Conservation (phyloP, 2,329 filamentous ascomycete species). For the Scopulariopsis brevicaulis region DNA sequence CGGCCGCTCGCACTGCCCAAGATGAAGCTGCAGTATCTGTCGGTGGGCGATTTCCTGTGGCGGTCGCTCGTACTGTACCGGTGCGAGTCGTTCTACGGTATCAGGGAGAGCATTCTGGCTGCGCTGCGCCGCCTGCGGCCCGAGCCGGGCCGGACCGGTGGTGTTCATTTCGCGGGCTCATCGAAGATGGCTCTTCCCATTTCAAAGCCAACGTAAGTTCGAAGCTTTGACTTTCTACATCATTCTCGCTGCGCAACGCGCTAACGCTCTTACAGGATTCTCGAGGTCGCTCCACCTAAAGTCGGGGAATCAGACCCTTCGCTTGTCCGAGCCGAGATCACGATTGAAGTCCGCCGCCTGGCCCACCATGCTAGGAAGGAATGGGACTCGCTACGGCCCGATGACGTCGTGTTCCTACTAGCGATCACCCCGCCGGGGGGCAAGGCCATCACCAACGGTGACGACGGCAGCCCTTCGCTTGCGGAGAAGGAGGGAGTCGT, state of each 20-base stretch:
- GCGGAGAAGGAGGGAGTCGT: conserved; percentile 55
- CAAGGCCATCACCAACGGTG: conserved; percentile 41
- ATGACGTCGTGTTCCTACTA: conserved; percentile 84
- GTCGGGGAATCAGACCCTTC: conserved; percentile 81
- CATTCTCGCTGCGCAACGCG: not conserved
- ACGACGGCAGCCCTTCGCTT: conserved; percentile 26
- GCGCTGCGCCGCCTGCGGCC: conserved; percentile 71
- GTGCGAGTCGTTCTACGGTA: conserved; percentile 85
- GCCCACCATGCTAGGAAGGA: conserved; percentile 66
- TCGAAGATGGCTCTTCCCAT: conserved; percentile 90
- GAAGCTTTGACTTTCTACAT: not conserved
- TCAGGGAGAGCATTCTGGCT: conserved; percentile 81
- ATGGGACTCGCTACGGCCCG: conserved; percentile 79
- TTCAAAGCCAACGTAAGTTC: conserved; percentile 54
- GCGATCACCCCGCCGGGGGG: conserved; percentile 48
- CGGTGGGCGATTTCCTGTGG: conserved; percentile 94
- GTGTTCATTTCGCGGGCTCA: conserved; percentile 66
- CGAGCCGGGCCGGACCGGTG: conserved; percentile 49
- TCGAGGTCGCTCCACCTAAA: conserved; percentile 72
- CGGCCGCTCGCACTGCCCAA: conserved; percentile 85
- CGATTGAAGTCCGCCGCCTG: conserved; percentile 72
- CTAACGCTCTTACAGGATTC: conserved; percentile 37
- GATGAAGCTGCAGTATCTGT: conserved; percentile 89
- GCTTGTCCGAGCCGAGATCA: conserved; percentile 74
- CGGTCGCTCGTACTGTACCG: conserved; percentile 81